Evolutionary conservation across 1,284 basidiomycete genomes (phyloP), one percentile per base, ranked within the genome.

Genomic region (Leccinum griseonigrum): DNA sequence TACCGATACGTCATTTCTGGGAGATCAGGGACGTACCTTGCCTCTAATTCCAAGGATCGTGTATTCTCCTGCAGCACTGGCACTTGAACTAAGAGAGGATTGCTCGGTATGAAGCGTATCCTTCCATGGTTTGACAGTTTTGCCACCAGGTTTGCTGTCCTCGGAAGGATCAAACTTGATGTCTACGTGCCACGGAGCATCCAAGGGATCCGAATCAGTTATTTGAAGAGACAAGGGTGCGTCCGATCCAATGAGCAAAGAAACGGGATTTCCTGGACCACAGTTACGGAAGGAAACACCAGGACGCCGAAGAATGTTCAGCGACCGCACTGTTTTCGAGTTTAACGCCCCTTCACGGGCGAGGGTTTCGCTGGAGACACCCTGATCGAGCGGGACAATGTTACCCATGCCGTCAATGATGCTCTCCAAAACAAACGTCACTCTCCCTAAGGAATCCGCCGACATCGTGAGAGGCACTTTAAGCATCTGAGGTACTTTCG

Each of bases 401-500:
- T 94, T 94, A 13, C 92, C 92, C 58, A 88, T 77, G 14, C 87
- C 84, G 67, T 95, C 93, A 32, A 81, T 83, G 22, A 94, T 82
- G 64, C 85, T 85, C 69, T 94, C 89, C 50, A 94, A 77, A 9
- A 82, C 80, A 70, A 91, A 92, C 3, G 83, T 77, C 70, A 92
- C 86, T 22, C 78, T 81, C 2, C 92, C 92, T 4, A 86, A 77
- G 2, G 79, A 73, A 60, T 85, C 82, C 53, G 91, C 76, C 3
- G 87, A 77, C 11, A 91, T 79, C 1, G 83, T 83, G 55, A 94
- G 75, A 22, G 92, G 92, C 14, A 94, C 83, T 56, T 79, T 79
- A 16, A 94, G 75, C 32, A 82, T 77, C 65, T 88, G 85, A 11
- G 86, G 81, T 2, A 66, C 74, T 60, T 71, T 68, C 64, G 70